phyloP scores from a whole-genome alignment of 768 basidiomycete species.

The Amanita rubescens region DNA sequence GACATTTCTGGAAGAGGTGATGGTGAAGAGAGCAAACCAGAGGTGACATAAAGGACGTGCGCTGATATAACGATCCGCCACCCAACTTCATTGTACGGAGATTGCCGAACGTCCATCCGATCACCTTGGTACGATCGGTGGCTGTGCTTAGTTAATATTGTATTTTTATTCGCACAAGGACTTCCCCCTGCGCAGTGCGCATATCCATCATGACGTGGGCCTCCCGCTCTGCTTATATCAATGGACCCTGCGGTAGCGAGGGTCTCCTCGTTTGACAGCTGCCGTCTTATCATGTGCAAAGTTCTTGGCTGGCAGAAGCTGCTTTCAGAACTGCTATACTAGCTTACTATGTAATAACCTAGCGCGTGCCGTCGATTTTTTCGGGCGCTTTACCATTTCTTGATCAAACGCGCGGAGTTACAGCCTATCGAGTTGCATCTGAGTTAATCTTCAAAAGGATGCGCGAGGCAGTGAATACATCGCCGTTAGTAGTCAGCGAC shows the following conservation, averaged over 20 bases:
- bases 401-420: not conserved
- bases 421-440: too few relatives aligned
- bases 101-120: constrained; percentile 7
- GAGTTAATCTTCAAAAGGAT: too few relatives aligned
- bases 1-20: constrained; percentile 26
- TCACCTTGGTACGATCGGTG: constrained; percentile 5
- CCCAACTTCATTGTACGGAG: not conserved
- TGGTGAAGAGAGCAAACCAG: constrained; percentile 14
- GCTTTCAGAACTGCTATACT: not conserved
- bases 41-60: constrained; percentile 1
- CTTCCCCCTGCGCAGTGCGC: too few relatives aligned
- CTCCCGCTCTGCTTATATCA: not conserved
- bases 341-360: too few relatives aligned
- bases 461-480: too few relatives aligned
- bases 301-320: not conserved
- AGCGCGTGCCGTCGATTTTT: too few relatives aligned
- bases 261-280: too few relatives aligned
- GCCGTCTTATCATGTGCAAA: too few relatives aligned
- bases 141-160: not conserved
- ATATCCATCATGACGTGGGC: not conserved
- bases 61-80: constrained; percentile 5
- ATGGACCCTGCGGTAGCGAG: too few relatives aligned
- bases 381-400: not conserved
- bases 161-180: not conserved
- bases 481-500: too few relatives aligned